Base-by-base conservation (phyloP, 192 early-diverging fungal genomes). In the Podila epigama region DNA sequence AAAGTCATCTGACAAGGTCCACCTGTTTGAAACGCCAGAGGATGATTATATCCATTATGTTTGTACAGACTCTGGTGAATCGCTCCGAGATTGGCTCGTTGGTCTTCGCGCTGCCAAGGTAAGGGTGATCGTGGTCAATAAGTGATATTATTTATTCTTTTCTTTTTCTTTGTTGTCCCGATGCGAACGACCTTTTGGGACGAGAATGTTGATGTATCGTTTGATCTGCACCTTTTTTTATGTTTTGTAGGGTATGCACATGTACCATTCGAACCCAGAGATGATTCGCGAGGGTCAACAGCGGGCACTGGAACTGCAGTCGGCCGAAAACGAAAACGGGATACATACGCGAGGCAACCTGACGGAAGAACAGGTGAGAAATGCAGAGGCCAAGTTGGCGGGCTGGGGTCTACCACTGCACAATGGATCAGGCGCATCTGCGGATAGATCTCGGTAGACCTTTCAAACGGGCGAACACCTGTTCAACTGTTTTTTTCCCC, bases 1-100 rank as follows among this genome's bases (percentile, higher is more conserved):
- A 11, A 90, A 94, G 79, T 93, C 93, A 1, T 92, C 92, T 54
- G 86, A 92, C 69, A 88, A 83, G 67, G 79, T 91, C 29, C 83
- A 88, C 31, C 86, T 92, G 67, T 96, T 94, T 83, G 92, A 96
- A 70, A 92, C 91, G 69, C 89, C 89, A 36, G 89, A 93, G 51
- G 83, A 89, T 28, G 95, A 97, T 69, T 96, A 95, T 57, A 85
- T 92, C 27, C 81, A 88, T 44, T 91, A 85, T 67, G 59, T 94
- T n/a, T 89, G 90, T 60, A 86, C 87, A 0, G 91, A 92, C 8
- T 80, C 83, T 42, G 63, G 84, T 18, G 91, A 89, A 20, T 84
- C 86, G 20, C 73, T 92, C 51, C 85, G 85, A 58, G 90, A 93
- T 72, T 94, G 93, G 93, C 84, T 93, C 5, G 70, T 87, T 3